Conservation (phyloP, 768 basidiomycete species). For the Heimioporus sp. region DNA sequence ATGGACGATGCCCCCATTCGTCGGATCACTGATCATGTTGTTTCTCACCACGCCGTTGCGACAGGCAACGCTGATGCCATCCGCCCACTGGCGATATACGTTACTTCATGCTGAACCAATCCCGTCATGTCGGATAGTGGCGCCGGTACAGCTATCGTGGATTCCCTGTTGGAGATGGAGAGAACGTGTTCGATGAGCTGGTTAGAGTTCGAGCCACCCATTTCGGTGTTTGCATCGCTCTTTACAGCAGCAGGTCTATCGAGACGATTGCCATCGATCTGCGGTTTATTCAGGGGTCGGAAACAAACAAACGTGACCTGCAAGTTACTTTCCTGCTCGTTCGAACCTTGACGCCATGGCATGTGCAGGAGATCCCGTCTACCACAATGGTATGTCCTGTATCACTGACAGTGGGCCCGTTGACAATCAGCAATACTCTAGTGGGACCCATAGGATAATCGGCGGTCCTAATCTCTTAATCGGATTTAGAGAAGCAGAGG, state of each 20-base stretch:
- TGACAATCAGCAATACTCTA: constrained; percentile 68
- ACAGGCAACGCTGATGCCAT: constrained; percentile 78
- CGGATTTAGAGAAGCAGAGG: constrained; percentile 62
- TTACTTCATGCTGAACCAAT: constrained; percentile 77
- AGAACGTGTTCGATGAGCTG: constrained; percentile 78
- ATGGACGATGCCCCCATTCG: constrained; percentile 78
- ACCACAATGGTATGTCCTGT: constrained; percentile 72
- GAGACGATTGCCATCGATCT: constrained; percentile 75
- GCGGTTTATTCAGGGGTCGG: not conserved
- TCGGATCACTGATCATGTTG: constrained; percentile 69
- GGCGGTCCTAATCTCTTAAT: constrained; percentile 80
- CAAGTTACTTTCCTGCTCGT: constrained; percentile 55
- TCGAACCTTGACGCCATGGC: constrained; percentile 62
- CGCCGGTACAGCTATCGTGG: constrained; percentile 55
- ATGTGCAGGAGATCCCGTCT: constrained; percentile 61
- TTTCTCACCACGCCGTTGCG: constrained; percentile 57
- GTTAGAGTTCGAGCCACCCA: constrained; percentile 70
- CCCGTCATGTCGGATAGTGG: constrained; percentile 75
- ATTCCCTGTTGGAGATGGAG: constrained; percentile 73
- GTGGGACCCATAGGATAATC: constrained; percentile 69
- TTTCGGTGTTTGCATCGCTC: constrained; percentile 81
- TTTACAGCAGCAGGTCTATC: constrained; percentile 49
- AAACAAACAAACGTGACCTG: not conserved
- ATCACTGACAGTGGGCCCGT: constrained; percentile 60
- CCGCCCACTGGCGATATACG: constrained; percentile 71